These are phyloP conservation scores for Phytophthora cryptogea DNA, from an alignment of 352 stramenopile genomes.

Conservation along the genomic window DNA sequence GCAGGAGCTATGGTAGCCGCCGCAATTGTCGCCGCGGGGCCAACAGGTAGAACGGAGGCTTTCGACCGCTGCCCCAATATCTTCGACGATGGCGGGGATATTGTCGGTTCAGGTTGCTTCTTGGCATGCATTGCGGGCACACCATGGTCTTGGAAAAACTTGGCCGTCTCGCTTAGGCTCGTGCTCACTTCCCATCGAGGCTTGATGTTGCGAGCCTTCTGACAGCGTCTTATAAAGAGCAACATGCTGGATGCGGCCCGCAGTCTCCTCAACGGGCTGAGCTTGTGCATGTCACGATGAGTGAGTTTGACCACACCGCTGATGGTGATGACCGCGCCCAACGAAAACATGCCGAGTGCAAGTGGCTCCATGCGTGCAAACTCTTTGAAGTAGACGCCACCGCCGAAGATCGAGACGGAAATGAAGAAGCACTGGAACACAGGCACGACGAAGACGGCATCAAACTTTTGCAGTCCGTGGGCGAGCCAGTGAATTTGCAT, in stretches of 20 bases:
- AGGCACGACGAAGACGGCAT: slow-evolving; percentile 86
- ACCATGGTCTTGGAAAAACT: slow-evolving; percentile 29
- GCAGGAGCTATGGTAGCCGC: slow-evolving; percentile 9
- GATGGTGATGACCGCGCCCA: slow-evolving; percentile 71
- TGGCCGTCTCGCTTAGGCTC: slow-evolving; percentile 9
- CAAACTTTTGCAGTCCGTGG: slow-evolving; percentile 77
- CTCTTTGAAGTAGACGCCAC: slow-evolving; percentile 90
- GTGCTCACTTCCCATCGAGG: slow-evolving; percentile 34
- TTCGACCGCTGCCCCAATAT: slow-evolving; percentile 40
- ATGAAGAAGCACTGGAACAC: slow-evolving; percentile 93
- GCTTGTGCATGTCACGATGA: slow-evolving; percentile 66
- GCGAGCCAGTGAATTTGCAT: slow-evolving; percentile 91
- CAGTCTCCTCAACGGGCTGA: slow-evolving; percentile 48
- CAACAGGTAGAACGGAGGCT: slow-evolving; percentile 66
- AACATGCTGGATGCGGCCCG: slow-evolving; percentile 61
- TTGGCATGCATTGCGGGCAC: slow-evolving; percentile 21
- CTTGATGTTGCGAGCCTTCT: slow-evolving; percentile 63
- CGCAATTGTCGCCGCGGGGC: slow-evolving; percentile 6
- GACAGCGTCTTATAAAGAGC: slow-evolving; percentile 65
- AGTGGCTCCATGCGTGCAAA: slow-evolving; percentile 61
- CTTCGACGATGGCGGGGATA: slow-evolving; percentile 7
- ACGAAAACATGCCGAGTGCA: slow-evolving; percentile 70
- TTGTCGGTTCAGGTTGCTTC: slow-evolving; percentile 12
- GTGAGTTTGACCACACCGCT: slow-evolving; percentile 74
- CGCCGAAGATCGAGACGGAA: slow-evolving; percentile 88